phyloP scores from a whole-genome alignment of 148 eudicot genomes.

The Rhododendron ovatum region DNA sequence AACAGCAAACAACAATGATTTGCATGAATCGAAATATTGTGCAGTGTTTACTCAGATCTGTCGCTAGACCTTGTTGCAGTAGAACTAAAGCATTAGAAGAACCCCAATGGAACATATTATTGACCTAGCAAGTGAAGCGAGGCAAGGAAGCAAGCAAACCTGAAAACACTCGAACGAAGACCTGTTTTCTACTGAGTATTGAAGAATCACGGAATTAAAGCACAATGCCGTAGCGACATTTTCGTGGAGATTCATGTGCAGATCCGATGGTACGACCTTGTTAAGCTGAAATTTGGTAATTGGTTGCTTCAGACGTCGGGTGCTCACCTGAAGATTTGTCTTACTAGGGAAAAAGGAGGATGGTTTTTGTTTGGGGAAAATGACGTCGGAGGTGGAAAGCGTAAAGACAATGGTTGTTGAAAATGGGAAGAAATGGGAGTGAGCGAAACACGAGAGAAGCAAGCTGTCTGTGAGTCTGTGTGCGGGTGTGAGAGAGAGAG shows the following conservation, averaged over 20 bases:
- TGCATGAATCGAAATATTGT: not conserved
- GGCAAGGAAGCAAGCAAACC: slow-evolving; percentile 5
- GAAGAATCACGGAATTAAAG: not conserved
- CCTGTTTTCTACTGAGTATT: not conserved
- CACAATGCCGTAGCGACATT: not conserved
- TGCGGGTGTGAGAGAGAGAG: not conserved
- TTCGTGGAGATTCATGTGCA: not conserved
- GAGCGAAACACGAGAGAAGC: not conserved
- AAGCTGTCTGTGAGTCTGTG: not conserved
- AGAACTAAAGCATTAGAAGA: not conserved
- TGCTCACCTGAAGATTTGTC: not conserved
- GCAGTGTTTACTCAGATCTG: not conserved
- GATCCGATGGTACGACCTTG: not conserved
- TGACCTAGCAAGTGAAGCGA: not conserved
- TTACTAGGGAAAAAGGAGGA: not conserved
- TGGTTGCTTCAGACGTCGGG: not conserved
- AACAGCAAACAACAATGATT: not conserved
- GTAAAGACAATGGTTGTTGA: not conserved
- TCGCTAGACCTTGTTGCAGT: not conserved
- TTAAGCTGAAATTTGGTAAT: not conserved
- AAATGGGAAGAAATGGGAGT: not conserved
- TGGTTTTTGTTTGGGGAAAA: not conserved
- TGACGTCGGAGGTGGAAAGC: not conserved
- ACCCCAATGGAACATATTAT: not conserved
- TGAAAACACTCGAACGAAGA: not conserved